Base-by-base conservation (phyloP, 768 basidiomycete species). In the Suillus lakei region DNA sequence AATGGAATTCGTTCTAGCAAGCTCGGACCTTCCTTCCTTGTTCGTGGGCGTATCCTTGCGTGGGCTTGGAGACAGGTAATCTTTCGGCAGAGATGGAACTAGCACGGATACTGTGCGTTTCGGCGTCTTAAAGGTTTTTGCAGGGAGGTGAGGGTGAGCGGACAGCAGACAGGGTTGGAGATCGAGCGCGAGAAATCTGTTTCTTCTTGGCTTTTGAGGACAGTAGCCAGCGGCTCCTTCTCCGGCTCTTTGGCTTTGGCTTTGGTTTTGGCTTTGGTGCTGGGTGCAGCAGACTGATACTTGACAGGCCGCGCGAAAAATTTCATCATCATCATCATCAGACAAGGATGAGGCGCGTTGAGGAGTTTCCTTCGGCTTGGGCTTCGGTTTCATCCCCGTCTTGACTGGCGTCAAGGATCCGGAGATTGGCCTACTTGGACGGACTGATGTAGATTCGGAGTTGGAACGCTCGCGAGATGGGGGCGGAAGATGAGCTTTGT, bases 61-160 rank as follows among this genome's bases (percentile, higher is more conserved):
- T 3, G 61, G 36, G 16, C 64, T 51, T 30, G 64, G 70, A 9
- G 75, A 68, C 44, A 77, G 70, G 36, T 76, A 76, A 2, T 76
- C 71, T 43, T 65, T 63, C 7, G 73, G 66, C 0, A 76, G 51
- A 10, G 74, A 43, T 15, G 77, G 77, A 12, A 78, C 60, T 2
- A 77, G 23, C 12, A 79, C 77, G 13, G 74, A 77, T 4, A 74
- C 50, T 18, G 63, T 67, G 26, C 71, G 74, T 46, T 77, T 76
- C 0, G 58, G 65, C 5, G 56, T 63, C 23, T 46, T 66, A 4
- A 55, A 10, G 1, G 15, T 63, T 62, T 66, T 69, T 5, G 32
- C 15, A 50, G 67, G 67, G 36, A 51, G 61, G 61, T 12, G n/a
- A 53, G 13, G 66, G 55, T 23, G 51, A 23, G 16, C 69, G 64